phyloP scores from a whole-genome alignment of 257 asterid species.

The Petrea volubilis region DNA sequence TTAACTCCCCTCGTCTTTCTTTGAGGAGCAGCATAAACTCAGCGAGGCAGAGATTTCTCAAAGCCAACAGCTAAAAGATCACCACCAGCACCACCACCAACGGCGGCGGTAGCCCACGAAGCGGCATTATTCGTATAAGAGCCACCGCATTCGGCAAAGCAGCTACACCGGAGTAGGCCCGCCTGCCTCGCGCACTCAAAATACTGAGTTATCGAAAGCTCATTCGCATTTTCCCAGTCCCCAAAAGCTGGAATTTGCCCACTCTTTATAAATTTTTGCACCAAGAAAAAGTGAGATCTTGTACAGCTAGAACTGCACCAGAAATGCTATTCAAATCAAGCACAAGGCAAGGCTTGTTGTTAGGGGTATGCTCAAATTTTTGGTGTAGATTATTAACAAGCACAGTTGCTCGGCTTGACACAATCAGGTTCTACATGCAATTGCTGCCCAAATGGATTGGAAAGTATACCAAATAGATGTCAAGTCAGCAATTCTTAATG shows the following conservation, averaged over 20 bases:
- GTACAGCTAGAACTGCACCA: background rate
- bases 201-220: slow-evolving; percentile 71
- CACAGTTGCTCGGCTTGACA: no score
- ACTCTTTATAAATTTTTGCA: slow-evolving; percentile 31
- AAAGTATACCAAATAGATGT: no score
- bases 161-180: slow-evolving; percentile 54
- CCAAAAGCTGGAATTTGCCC: slow-evolving; percentile 82
- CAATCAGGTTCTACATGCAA: no score
- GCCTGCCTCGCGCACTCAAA: slow-evolving; percentile 83
- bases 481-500: no score
- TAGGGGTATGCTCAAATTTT: no score
- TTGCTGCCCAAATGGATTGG: no score
- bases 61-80: slow-evolving; percentile 34
- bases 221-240: slow-evolving; percentile 69
- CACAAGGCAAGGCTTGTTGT: no score
- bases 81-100: background rate
- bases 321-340: slow-evolving; percentile 18
- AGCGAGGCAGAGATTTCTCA: slow-evolving; percentile 43
- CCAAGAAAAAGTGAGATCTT: background rate
- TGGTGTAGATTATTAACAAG: no score
- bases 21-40: slow-evolving; percentile 35
- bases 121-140: slow-evolving; percentile 9
- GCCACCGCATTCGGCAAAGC: slow-evolving; percentile 36
- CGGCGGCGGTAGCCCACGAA: slow-evolving; percentile 11
- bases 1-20: slow-evolving; percentile 27